Percentiles rank a stretch among this genome's conserved stretches.
Conservation (phyloP, 208 protist species). For the Crithidia mellificae region DNA sequence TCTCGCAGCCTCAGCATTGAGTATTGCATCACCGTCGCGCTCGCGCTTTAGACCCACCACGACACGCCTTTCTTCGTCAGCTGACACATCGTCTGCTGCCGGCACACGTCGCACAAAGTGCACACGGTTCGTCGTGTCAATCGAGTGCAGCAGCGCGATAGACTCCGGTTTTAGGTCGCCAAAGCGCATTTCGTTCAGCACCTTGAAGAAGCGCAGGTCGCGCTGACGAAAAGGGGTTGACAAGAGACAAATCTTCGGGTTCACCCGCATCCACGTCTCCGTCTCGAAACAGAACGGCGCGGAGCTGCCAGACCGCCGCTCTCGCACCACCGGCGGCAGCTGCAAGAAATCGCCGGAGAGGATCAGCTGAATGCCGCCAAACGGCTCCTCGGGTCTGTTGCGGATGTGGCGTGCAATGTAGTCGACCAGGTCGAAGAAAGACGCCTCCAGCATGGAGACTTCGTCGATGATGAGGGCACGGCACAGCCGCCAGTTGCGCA, state of each 20-base stretch:
- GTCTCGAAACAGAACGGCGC: slow-evolving; percentile 76
- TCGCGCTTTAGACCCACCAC: slow-evolving; percentile 12
- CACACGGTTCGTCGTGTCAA: slow-evolving; percentile 43
- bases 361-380: slow-evolving; percentile 93
- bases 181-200: slow-evolving; percentile 81
- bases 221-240: slow-evolving; percentile 73
- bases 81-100: neutral
- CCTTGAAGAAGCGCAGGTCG: slow-evolving; percentile 54
- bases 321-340: slow-evolving; percentile 72
- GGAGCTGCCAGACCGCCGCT: slow-evolving; percentile 1
- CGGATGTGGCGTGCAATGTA: slow-evolving; percentile 71
- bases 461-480: slow-evolving; percentile 89
- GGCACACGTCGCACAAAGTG: slow-evolving; percentile 30
- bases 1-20: no score
- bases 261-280: slow-evolving; percentile 57
- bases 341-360: slow-evolving; percentile 93
- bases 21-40: neutral
- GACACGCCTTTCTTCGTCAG: neutral
- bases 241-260: slow-evolving; percentile 66
- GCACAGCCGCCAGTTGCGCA: slow-evolving; percentile 60
- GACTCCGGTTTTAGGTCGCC: slow-evolving; percentile 46
- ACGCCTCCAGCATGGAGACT: slow-evolving; percentile 88
- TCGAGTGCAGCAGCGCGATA: slow-evolving; percentile 40
- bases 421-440: slow-evolving; percentile 84
- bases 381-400: slow-evolving; percentile 50